phyloP scores from a whole-genome alignment of 2,329 filamentous ascomycete genomes.

The Fusarium multiceps region DNA sequence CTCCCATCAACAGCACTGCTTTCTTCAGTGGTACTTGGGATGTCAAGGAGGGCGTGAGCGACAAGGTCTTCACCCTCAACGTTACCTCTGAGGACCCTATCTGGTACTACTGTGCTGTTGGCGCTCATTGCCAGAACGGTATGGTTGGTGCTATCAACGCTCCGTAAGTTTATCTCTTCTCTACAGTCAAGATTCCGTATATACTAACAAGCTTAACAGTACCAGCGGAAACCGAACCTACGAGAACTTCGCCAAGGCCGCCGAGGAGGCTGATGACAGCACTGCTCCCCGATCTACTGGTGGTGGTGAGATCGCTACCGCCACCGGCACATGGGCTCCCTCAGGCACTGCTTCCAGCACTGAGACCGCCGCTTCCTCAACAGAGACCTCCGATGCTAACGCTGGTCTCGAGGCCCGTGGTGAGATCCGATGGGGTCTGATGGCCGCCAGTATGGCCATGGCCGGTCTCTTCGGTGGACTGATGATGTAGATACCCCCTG shows the following conservation, averaged over 20 bases:
- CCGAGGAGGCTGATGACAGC: constrained; percentile 23
- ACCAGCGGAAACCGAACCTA: constrained; percentile 34
- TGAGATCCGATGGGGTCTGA: constrained; percentile 44
- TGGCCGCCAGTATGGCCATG: constrained; percentile 37
- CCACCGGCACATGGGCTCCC: constrained; percentile 24
- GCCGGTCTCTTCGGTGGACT: constrained; percentile 40
- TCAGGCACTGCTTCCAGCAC: constrained; percentile 27
- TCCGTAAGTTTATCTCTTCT: constrained; percentile 33
- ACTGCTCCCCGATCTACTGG: constrained; percentile 37
- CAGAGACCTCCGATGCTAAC: constrained; percentile 16
- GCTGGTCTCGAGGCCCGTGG: constrained; percentile 35
- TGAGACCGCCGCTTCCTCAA: constrained; percentile 15
- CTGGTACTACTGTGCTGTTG: constrained; percentile 73
- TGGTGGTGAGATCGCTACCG: constrained; percentile 33
- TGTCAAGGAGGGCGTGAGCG: constrained; percentile 25
- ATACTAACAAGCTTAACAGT: constrained; percentile 7
- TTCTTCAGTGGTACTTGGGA: constrained; percentile 53
- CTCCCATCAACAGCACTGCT: constrained; percentile 62
- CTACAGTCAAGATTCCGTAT: neutral
- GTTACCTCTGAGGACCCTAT: constrained; percentile 62
- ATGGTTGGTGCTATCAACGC: constrained; percentile 64
- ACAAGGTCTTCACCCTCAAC: constrained; percentile 37
- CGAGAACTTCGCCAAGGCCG: constrained; percentile 24
- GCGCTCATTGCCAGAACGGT: constrained; percentile 68
- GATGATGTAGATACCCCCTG: constrained; percentile 29